These are phyloP conservation scores for Globisporangium alternatum DNA, from an alignment of 352 stramenopile genomes.

Conservation along the genomic window DNA sequence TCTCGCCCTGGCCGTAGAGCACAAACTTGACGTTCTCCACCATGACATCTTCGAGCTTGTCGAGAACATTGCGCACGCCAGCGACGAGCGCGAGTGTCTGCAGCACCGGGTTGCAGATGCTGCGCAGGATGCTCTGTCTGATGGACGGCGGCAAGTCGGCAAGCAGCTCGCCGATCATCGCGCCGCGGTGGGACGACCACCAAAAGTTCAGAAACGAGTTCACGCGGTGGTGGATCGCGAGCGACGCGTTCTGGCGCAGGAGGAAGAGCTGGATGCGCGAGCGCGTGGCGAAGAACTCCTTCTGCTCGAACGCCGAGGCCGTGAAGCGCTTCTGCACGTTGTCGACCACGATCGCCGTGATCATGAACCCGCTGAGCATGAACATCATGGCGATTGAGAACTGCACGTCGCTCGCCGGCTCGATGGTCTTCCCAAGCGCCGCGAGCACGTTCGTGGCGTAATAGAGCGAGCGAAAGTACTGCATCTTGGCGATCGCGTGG, in stretches of 20 bases:
- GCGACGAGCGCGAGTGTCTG: slow-evolving; percentile 28
- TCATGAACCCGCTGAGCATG: slow-evolving; percentile 44
- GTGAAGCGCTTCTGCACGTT: slow-evolving; percentile 48
- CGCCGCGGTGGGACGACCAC: slow-evolving; percentile 43
- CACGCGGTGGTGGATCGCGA: slow-evolving; percentile 36
- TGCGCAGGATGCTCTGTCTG: slow-evolving; percentile 29
- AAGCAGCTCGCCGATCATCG: slow-evolving; percentile 36
- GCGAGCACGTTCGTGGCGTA: slow-evolving; percentile 29
- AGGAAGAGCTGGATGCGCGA: slow-evolving; percentile 41
- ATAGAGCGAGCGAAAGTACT: slow-evolving; percentile 33
- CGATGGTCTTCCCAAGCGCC: slow-evolving; percentile 25
- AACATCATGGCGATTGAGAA: slow-evolving; percentile 30
- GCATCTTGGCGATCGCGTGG: slow-evolving; percentile 13
- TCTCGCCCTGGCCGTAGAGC: slow-evolving; percentile 37
- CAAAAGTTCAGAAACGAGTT: slow-evolving; percentile 47
- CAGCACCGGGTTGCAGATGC: slow-evolving; percentile 30
- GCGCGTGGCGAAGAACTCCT: slow-evolving; percentile 38
- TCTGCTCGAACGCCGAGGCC: slow-evolving; percentile 38
- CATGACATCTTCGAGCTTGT: slow-evolving; percentile 34
- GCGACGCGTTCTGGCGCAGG: slow-evolving; percentile 32
- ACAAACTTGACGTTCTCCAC: slow-evolving; percentile 38
- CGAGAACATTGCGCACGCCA: slow-evolving; percentile 16
- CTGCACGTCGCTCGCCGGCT: slow-evolving; percentile 32
- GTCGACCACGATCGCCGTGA: slow-evolving; percentile 40
- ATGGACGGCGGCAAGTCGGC: slow-evolving; percentile 26